These are phyloP conservation scores for Glycyrrhiza uralensis DNA, from an alignment of 306 rosid genomes.

Conservation along the genomic window DNA sequence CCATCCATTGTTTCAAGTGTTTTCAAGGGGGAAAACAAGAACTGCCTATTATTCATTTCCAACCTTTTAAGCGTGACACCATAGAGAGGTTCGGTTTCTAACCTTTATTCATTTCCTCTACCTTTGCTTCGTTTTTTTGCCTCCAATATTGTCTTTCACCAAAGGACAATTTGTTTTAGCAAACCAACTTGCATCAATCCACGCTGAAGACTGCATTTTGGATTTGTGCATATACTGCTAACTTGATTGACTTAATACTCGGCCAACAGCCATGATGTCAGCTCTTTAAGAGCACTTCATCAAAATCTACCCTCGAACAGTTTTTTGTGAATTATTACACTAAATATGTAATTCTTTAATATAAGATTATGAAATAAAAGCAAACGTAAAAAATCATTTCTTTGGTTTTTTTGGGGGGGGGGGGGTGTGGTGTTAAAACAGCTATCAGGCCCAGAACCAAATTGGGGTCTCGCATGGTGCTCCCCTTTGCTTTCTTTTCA, in stretches of 20 bases:
- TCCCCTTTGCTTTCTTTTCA: not conserved
- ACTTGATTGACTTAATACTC: not conserved
- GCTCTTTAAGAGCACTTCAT: too few relatives aligned
- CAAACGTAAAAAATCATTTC: not conserved
- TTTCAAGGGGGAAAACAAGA: not conserved
- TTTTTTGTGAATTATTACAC: not conserved
- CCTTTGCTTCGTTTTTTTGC: not conserved
- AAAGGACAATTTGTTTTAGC: not conserved
- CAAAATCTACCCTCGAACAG: not conserved
- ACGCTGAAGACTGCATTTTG: not conserved
- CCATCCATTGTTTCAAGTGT: constrained; percentile 28
- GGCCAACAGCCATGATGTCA: too few relatives aligned
- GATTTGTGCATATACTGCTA: not conserved
- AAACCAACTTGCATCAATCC: not conserved
- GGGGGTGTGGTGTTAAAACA: not conserved
- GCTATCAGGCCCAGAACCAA: not conserved
- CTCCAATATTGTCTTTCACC: not conserved
- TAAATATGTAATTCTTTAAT: not conserved
- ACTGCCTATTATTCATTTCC: not conserved
- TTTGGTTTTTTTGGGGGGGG: not conserved
- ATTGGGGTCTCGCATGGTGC: not conserved
- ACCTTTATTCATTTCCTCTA: too few relatives aligned
- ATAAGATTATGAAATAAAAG: not conserved
- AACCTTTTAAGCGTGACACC: too few relatives aligned
- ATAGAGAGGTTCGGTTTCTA: too few relatives aligned